phyloP scores from a whole-genome alignment of 768 basidiomycete genomes.

The Amanita jacksonii region DNA sequence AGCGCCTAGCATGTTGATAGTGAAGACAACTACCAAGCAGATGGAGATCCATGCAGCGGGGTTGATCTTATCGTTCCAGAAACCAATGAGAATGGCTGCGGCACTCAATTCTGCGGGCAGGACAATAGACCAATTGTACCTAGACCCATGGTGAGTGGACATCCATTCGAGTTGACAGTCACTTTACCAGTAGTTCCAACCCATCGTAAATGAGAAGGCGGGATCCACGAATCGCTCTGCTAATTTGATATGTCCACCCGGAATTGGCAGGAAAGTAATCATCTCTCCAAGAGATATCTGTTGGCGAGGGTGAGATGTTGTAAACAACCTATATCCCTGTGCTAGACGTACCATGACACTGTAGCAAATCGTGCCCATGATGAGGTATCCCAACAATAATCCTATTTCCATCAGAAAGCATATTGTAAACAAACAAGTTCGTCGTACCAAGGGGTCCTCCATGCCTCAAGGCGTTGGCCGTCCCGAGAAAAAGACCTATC shows the following conservation, averaged over 20 bases:
- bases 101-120: constrained; percentile 69
- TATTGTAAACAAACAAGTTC: neutral
- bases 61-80: constrained; percentile 48
- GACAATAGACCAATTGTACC: constrained; percentile 56
- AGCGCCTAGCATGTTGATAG: constrained; percentile 69
- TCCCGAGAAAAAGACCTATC: constrained; percentile 61
- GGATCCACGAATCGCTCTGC: constrained; percentile 78
- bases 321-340: neutral
- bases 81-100: constrained; percentile 67
- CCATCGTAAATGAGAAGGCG: constrained; percentile 54
- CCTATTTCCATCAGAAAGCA: constrained; percentile 21
- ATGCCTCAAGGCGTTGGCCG: constrained; percentile 32
- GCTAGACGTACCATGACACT: constrained; percentile 50
- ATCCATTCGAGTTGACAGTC: neutral
- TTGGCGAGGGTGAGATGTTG: neutral
- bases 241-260: constrained; percentile 73
- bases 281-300: constrained; percentile 67
- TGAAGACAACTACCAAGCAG: constrained; percentile 63
- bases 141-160: too few species aligned
- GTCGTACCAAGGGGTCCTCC: constrained; percentile 61
- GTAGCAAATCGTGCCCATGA: constrained; percentile 61
- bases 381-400: constrained; percentile 60
- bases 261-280: constrained; percentile 69
- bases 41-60: constrained; percentile 77
- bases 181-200: constrained; percentile 40